Percentiles rank a stretch among this genome's conserved stretches.
Conservation (phyloP, 768 basidiomycete genomes). For the Boletus rubropictus region DNA sequence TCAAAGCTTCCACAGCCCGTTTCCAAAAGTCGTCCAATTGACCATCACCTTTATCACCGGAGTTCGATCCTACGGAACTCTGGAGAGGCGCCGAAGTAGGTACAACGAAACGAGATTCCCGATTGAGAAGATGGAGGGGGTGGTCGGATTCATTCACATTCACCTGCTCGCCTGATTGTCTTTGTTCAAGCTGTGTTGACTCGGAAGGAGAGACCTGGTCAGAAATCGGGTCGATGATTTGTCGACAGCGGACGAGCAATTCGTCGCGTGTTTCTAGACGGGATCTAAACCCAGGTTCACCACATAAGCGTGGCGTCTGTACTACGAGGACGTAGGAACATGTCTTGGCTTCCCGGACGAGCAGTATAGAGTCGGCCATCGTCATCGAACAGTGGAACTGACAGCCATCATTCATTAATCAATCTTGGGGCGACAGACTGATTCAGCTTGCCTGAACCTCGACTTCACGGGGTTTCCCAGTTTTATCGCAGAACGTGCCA, state of each 20-base stretch:
- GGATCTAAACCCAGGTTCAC: constrained; percentile 88
- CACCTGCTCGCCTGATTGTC: constrained; percentile 24
- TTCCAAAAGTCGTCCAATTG: constrained; percentile 24
- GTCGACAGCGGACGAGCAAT: constrained; percentile 70
- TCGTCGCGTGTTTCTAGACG: constrained; percentile 61
- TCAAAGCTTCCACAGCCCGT: constrained; percentile 25
- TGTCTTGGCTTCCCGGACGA: constrained; percentile 89
- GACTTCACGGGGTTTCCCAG: constrained; percentile 77
- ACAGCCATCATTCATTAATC: constrained; percentile 1
- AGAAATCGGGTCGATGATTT: constrained; percentile 44
- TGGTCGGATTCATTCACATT: constrained; percentile 47
- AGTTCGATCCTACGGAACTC: constrained; percentile 15
- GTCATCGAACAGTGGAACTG: constrained; percentile 97
- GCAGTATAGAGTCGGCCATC: constrained; percentile 82
- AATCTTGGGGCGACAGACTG: constrained; percentile 1
- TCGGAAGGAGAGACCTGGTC: constrained; percentile 22
- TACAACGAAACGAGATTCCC: constrained; percentile 44
- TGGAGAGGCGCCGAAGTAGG: constrained; percentile 23
- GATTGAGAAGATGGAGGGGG: constrained; percentile 48
- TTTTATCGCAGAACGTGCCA: constrained; percentile 92
- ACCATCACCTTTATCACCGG: constrained; percentile 12
- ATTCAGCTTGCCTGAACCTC: constrained; percentile 78
- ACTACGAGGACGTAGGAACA: constrained; percentile 93
- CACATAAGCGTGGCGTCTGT: constrained; percentile 90
- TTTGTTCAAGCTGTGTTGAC: constrained; percentile 28